Percentiles rank a stretch among this genome's conserved stretches.
Evolutionary conservation across 768 basidiomycete genomes (phyloP).

Genomic region (Fomitopsis pulvina): DNA sequence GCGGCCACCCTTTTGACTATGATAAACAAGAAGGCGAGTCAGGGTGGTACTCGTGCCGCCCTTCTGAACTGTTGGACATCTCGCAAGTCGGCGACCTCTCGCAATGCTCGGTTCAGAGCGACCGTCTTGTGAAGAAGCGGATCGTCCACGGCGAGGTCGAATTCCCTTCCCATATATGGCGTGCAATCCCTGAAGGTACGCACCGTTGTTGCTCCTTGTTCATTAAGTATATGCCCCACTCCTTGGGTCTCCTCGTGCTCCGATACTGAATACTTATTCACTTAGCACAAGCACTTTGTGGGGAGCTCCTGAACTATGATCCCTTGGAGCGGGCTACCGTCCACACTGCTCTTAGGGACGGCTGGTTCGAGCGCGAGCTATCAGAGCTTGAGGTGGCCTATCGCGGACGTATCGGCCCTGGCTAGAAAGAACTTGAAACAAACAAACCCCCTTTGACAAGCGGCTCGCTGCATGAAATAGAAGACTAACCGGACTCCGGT

Average conservation of each 20-base stretch:
- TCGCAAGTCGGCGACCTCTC: slow-evolving; percentile 25
- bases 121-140: slow-evolving; percentile 57
- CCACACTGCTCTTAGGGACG: slow-evolving; percentile 47
- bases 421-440: neutral
- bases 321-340: slow-evolving; percentile 57
- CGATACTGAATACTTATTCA: neutral
- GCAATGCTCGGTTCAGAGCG: slow-evolving; percentile 39
- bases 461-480: neutral
- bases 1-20: slow-evolving; percentile 74
- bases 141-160: slow-evolving; percentile 59
- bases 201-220: slow-evolving; percentile 3
- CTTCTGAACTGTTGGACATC: slow-evolving; percentile 14
- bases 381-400: slow-evolving; percentile 57
- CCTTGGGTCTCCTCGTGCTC: too few relatives aligned
- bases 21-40: slow-evolving; percentile 25
- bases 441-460: neutral
- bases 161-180: slow-evolving; percentile 53
- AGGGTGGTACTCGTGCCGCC: slow-evolving; percentile 13
- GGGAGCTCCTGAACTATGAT: slow-evolving; percentile 54
- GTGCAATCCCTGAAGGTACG: slow-evolving; percentile 51
- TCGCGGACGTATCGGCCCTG: slow-evolving; percentile 38
- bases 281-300: slow-evolving; percentile 55
- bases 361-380: slow-evolving; percentile 63
- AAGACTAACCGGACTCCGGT: neutral
- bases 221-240: neutral